phyloP scores from a whole-genome alignment of 2,329 filamentous ascomycete genomes.

The Talaromyces piceae region DNA sequence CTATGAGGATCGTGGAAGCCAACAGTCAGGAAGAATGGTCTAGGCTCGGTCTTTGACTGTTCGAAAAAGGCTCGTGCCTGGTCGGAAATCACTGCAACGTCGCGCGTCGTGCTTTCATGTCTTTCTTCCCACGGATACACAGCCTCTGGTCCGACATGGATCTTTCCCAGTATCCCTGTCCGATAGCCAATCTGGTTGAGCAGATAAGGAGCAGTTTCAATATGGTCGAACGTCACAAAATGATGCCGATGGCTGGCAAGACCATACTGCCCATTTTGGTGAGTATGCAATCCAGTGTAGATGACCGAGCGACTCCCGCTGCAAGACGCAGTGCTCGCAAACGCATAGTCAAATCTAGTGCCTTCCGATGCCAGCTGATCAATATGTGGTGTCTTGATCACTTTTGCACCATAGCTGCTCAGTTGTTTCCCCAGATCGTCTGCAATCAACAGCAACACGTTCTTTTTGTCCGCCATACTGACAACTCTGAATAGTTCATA shows the following conservation, averaged over 20 bases:
- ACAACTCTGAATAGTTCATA: too few species aligned
- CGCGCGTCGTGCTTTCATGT: conserved; percentile 37
- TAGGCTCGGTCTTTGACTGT: conserved; percentile 18
- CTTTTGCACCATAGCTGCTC: conserved; percentile 24
- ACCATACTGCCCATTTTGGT: conserved; percentile 43
- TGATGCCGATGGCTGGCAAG: conserved; percentile 32
- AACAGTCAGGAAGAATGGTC: conserved; percentile 41
- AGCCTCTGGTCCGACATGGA: conserved; percentile 39
- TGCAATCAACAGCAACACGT: conserved; percentile 36
- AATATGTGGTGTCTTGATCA: conserved; percentile 32
- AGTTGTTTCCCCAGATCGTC: conserved; percentile 37
- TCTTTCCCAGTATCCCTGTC: conserved; percentile 44
- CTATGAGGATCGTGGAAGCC: conserved; percentile 44
- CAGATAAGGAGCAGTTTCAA: conserved; percentile 36
- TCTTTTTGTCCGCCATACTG: conserved; percentile 11
- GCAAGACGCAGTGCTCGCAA: conserved; percentile 35
- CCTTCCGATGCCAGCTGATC: conserved; percentile 35
- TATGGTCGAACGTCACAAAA: conserved; percentile 40
- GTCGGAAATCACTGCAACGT: conserved; percentile 37
- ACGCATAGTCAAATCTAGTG: conserved; percentile 25
- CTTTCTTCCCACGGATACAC: conserved; percentile 39
- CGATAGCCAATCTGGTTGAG: conserved; percentile 36
- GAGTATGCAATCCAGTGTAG: conserved; percentile 44
- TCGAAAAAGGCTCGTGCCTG: conserved; percentile 34
- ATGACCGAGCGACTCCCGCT: conserved; percentile 42